These are phyloP conservation scores for Solanum boliviense DNA, from an alignment of 257 asterid species.

Conservation along the genomic window DNA sequence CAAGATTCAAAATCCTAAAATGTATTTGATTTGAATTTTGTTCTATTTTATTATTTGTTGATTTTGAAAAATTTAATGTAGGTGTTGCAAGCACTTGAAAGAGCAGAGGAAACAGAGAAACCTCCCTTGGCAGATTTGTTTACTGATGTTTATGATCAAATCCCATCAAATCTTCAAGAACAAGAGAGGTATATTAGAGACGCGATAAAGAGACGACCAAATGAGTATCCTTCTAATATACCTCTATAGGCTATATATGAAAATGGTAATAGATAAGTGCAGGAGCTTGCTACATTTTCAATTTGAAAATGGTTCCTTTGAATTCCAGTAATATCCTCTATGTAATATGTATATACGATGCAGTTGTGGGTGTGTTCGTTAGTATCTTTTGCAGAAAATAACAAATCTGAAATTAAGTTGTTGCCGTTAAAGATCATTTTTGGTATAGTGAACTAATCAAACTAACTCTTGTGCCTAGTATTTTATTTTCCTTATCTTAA, in stretches of 20 bases:
- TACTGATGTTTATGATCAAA: constrained; percentile 55
- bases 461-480: no score
- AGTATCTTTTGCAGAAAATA: no score
- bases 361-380: no score
- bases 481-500: no score
- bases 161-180: constrained; percentile 49
- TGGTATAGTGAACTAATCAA: no score
- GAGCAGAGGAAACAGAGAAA: constrained; percentile 53
- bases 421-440: no score
- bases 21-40: background rate
- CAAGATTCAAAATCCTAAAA: background rate
- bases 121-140: constrained; percentile 45
- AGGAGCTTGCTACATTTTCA: no score
- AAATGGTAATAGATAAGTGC: no score
- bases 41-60: background rate
- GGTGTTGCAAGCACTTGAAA: constrained; percentile 60
- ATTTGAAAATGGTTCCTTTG: no score
- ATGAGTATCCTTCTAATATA: constrained; percentile 70
- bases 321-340: no score
- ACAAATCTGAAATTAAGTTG: no score
- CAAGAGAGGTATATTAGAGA: constrained; percentile 68
- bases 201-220: constrained; percentile 37
- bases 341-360: background rate
- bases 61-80: background rate
- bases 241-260: constrained; percentile 26